phyloP scores from a whole-genome alignment of 495 filamentous ascomycete genomes.

The Pyrenopolyporus hunteri region DNA sequence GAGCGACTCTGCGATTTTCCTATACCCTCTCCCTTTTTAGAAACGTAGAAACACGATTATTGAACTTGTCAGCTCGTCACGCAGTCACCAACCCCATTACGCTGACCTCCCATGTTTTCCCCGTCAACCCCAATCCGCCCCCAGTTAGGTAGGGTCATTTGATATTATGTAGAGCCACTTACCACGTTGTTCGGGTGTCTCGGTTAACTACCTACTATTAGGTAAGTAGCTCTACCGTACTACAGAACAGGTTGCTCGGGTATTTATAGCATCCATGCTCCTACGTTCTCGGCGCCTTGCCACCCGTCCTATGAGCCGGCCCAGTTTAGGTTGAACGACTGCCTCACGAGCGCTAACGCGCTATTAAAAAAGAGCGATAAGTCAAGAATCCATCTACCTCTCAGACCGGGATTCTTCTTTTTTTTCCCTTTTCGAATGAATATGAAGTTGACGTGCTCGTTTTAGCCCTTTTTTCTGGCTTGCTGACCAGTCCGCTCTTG shows the following conservation, averaged over 20 bases:
- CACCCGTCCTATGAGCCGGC: too few species aligned
- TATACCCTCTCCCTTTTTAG: not conserved
- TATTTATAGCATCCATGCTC: constrained; percentile 30
- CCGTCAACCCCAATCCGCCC: constrained; percentile 28
- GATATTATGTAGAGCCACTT: constrained; percentile 13
- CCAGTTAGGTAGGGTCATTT: not conserved
- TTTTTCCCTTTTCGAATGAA: constrained; percentile 5
- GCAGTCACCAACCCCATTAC: constrained; percentile 3
- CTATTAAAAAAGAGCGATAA: too few species aligned
- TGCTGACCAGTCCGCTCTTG: too few species aligned
- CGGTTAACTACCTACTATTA: constrained; percentile 15
- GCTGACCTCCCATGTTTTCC: constrained; percentile 22
- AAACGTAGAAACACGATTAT: not conserved
- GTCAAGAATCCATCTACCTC: too few species aligned
- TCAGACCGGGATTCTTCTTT: too few species aligned
- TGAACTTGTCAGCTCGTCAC: constrained; percentile 12
- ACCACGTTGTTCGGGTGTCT: constrained; percentile 23
- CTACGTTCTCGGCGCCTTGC: not conserved
- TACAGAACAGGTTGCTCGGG: constrained; percentile 9
- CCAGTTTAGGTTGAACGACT: constrained; percentile 28
- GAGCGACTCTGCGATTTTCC: constrained; percentile 1
- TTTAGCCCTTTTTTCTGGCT: too few species aligned
- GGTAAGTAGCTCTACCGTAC: constrained; percentile 19
- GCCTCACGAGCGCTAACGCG: too few species aligned
- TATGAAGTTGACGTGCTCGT: not conserved